Conservation (phyloP, 2,329 filamentous ascomycete species). For the Ramularia collo-cygni region DNA sequence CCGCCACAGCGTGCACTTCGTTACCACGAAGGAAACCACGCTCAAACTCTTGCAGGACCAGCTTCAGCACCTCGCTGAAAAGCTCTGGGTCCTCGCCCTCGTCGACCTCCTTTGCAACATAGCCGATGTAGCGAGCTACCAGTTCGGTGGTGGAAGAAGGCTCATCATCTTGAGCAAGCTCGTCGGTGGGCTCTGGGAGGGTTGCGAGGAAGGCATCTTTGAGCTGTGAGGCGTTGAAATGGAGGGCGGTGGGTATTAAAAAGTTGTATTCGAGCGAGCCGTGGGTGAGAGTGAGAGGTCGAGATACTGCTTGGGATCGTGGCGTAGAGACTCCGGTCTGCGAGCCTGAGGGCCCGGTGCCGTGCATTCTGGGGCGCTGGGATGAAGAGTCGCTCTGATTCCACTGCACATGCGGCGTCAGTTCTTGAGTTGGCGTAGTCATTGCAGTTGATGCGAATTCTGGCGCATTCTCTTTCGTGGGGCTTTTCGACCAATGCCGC, state of each 20-base stretch:
- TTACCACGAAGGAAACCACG: conserved; percentile 90
- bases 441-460: conserved; percentile 10
- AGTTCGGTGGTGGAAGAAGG: conserved; percentile 93
- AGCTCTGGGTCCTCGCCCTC: conserved; percentile 89
- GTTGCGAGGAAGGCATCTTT: conserved; percentile 83
- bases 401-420: conserved; percentile 17
- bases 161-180: conserved; percentile 96
- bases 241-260: conserved; percentile 86
- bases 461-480: background rate
- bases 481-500: too few relatives aligned
- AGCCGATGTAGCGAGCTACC: conserved; percentile 87
- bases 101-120: conserved; percentile 80
- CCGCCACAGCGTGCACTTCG: conserved; percentile 86
- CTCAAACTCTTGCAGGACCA: conserved; percentile 93
- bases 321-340: conserved; percentile 97
- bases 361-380: conserved; percentile 20
- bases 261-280: conserved; percentile 95
- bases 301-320: conserved; percentile 83
- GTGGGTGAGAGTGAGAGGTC: conserved; percentile 83
- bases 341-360: conserved; percentile 20
- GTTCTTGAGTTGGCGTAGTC: conserved; percentile 19
- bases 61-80: conserved; percentile 86
- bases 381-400: conserved; percentile 8
- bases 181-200: conserved; percentile 86
- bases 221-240: conserved; percentile 92